Evolutionary conservation across 495 filamentous ascomycete genomes (phyloP).

Genomic region (Lasiosphaeria miniovina): DNA sequence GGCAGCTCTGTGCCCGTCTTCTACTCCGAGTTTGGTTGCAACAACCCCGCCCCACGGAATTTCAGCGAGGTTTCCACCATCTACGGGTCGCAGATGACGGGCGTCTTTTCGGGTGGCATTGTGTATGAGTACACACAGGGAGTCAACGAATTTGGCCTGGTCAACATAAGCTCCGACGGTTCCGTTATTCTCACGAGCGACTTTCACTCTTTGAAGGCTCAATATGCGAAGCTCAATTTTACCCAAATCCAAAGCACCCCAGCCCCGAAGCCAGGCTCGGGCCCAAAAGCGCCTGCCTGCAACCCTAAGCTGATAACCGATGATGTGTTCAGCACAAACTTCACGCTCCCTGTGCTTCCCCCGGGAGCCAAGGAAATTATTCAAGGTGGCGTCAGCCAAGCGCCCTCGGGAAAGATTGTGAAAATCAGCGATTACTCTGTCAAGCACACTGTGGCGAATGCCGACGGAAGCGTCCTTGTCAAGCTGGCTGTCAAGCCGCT

Average conservation of each 20-base stretch:
- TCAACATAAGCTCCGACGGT: slow-evolving; percentile 62
- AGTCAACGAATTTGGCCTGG: slow-evolving; percentile 69
- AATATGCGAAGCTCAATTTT: slow-evolving; percentile 73
- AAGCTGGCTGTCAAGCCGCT: slow-evolving; percentile 43
- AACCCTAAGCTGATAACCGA: slow-evolving; percentile 57
- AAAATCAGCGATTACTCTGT: slow-evolving; percentile 42
- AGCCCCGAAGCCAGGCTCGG: slow-evolving; percentile 48
- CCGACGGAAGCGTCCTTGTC: slow-evolving; percentile 34
- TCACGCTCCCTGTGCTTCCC: slow-evolving; percentile 62
- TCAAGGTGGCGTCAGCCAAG: slow-evolving; percentile 48
- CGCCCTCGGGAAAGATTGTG: slow-evolving; percentile 40
- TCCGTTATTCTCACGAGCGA: slow-evolving; percentile 64
- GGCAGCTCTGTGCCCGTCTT: slow-evolving; percentile 80
- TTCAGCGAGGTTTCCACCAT: slow-evolving; percentile 81
- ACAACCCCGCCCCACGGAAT: slow-evolving; percentile 69
- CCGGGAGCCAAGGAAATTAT: slow-evolving; percentile 49
- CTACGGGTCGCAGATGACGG: slow-evolving; percentile 77
- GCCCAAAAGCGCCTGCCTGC: slow-evolving; percentile 58
- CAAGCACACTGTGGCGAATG: slow-evolving; percentile 37
- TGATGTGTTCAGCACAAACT: slow-evolving; percentile 66
- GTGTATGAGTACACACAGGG: slow-evolving; percentile 88
- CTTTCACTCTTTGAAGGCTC: slow-evolving; percentile 69
- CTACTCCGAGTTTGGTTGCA: slow-evolving; percentile 97
- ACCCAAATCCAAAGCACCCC: slow-evolving; percentile 54
- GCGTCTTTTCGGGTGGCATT: slow-evolving; percentile 77